Conservation (phyloP, 495 filamentous ascomycete genomes). For the Cladorrhinum samala region DNA sequence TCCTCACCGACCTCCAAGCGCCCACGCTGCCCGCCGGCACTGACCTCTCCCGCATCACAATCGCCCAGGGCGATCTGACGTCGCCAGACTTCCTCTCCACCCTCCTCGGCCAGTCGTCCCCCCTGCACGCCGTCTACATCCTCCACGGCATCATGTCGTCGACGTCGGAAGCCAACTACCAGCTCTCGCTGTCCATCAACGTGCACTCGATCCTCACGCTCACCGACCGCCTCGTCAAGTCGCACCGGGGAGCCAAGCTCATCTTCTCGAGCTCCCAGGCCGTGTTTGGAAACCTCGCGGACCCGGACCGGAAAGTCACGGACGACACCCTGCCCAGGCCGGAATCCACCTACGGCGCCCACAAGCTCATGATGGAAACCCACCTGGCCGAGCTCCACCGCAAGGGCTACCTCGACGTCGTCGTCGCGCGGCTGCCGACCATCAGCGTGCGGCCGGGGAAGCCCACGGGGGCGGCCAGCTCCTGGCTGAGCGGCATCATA, state of each 20-base stretch:
- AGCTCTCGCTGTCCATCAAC: constrained; percentile 67
- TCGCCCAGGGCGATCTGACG: constrained; percentile 58
- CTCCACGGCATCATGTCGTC: constrained; percentile 86
- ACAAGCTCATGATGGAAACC: constrained; percentile 71
- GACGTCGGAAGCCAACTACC: constrained; percentile 67
- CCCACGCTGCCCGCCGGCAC: constrained; percentile 49
- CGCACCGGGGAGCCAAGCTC: constrained; percentile 56
- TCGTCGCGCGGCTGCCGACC: constrained; percentile 65
- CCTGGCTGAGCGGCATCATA: constrained; percentile 65
- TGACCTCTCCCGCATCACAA: constrained; percentile 46
- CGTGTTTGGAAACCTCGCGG: constrained; percentile 36
- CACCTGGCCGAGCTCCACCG: constrained; percentile 73
- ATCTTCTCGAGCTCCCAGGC: constrained; percentile 51
- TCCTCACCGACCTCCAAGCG: constrained; percentile 59
- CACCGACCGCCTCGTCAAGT: constrained; percentile 53
- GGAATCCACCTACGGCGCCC: constrained; percentile 65
- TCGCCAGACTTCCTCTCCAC: constrained; percentile 39
- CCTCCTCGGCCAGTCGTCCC: constrained; percentile 42
- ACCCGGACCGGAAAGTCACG: constrained; percentile 20
- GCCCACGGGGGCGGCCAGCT: constrained; percentile 68
- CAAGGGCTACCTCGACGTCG: constrained; percentile 60
- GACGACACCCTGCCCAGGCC: constrained; percentile 56
- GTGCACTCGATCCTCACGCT: constrained; percentile 62
- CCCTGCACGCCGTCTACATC: constrained; percentile 61
- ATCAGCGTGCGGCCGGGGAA: constrained; percentile 68